A percentile compares a stretch with the other conserved stretches of the same genome.
Evolutionary conservation across 768 basidiomycete genomes (phyloP).

Genomic region (Phlebiopsis flavidoalba): DNA sequence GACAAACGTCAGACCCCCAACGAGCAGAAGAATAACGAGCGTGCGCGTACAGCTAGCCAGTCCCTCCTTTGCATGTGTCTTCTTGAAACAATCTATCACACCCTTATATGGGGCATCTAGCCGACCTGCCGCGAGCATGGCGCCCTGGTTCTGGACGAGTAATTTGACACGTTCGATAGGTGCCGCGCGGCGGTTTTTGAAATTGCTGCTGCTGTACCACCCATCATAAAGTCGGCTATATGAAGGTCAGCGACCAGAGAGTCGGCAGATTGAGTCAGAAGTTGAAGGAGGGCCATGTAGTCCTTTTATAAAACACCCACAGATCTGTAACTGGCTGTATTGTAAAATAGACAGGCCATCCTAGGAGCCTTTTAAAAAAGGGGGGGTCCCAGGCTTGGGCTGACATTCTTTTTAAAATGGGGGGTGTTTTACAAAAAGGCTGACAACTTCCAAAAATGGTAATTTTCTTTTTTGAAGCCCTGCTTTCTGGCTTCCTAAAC

Average conservation of each 20-base stretch:
- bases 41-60: slow-evolving; percentile 27
- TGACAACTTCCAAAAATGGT: too few relatives aligned
- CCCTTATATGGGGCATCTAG: slow-evolving; percentile 32
- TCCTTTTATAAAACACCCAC: too few relatives aligned
- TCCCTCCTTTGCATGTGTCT: slow-evolving; percentile 33
- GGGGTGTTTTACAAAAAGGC: too few relatives aligned
- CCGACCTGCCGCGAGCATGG: slow-evolving; percentile 66
- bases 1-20: background rate
- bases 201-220: slow-evolving; percentile 88
- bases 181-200: slow-evolving; percentile 95
- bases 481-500: too few relatives aligned
- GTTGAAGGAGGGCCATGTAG: background rate
- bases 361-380: too few relatives aligned
- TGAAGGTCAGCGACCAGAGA: background rate
- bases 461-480: too few relatives aligned
- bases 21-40: background rate
- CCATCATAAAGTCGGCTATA: slow-evolving; percentile 89
- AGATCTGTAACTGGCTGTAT: too few relatives aligned
- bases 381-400: too few relatives aligned
- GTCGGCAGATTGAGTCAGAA: background rate
- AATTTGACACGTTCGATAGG: slow-evolving; percentile 99
- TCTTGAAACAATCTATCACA: slow-evolving; percentile 30
- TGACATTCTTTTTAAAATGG: too few relatives aligned
- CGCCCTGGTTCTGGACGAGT: slow-evolving; percentile 95
- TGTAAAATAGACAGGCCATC: too few relatives aligned